Evolutionary conservation across 2,329 filamentous ascomycete genomes (phyloP), one percentile per base, ranked within the genome.

Genomic region (Apiospora koreana): DNA sequence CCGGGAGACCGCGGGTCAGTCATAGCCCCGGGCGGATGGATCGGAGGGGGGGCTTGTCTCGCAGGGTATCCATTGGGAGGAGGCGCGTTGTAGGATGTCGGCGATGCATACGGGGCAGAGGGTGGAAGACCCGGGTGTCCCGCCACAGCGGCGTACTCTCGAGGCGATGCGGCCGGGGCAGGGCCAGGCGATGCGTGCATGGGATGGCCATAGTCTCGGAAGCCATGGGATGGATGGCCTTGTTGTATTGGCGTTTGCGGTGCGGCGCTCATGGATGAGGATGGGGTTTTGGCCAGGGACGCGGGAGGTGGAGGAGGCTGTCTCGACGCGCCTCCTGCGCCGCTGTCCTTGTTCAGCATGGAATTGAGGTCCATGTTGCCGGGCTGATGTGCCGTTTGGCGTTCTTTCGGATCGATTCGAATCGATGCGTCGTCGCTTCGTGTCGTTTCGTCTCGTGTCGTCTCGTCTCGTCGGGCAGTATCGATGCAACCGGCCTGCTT

Each of bases 1-100:
- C 83, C 82, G 23, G 87, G 87, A 18, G 87, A 89, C 70, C 87
- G 84, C 71, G 81, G 74, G 75, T 89, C 86, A 75, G 83, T 79
- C 70, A 80, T 84, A 54, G 84, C 75, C 64, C 79, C 78, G 4
- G 84, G 73, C 23, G 84, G 80, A 72, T 88, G 86, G 45, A 87
- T 80, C 28, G 85, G 77, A 71, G 78, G 77, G 18, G 77, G 77
- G 41, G 76, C 75, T 54, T 77, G 78, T 50, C 79, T 75, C 14
- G 72, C 74, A 4, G 81, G 68, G 83, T 84, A 72, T 80, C 85
- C 72, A 80, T 81, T 71, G 79, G 80, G 68, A 80, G 84, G 68
- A 80, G 84, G 74, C 75, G 79, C 69, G 64, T 78, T 75, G 69
- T 79, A 79, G 43, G 74, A 74, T 41, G 77, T 79, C 35, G 78